Evolutionary conservation across 306 rosid genomes (phyloP).

Genomic region (Acacia melanoxylon): DNA sequence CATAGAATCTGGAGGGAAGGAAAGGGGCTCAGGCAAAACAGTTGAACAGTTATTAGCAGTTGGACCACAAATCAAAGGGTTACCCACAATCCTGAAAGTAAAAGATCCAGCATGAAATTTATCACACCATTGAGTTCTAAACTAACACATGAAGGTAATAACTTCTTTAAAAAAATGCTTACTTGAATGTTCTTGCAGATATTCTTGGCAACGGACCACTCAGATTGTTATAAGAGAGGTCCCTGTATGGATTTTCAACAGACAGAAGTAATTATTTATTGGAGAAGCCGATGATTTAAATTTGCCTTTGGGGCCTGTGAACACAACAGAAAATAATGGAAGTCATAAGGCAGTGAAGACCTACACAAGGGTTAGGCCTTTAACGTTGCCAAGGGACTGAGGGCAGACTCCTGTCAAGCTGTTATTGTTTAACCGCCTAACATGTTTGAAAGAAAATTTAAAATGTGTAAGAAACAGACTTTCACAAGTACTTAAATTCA

Average conservation of each 20-base stretch:
- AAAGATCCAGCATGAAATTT: slow-evolving; percentile 12
- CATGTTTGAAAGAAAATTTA: slow-evolving; percentile 37
- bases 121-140: neutral
- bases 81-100: slow-evolving; percentile 74
- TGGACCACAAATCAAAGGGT: slow-evolving; percentile 88
- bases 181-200: slow-evolving; percentile 96
- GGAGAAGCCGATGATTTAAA: slow-evolving; percentile 21
- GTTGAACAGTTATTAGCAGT: slow-evolving; percentile 77
- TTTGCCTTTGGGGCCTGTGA: neutral
- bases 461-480: slow-evolving; percentile 29
- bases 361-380: slow-evolving; percentile 91
- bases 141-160: neutral
- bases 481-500: slow-evolving; percentile 17
- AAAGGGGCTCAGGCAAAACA: slow-evolving; percentile 85
- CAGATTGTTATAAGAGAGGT: slow-evolving; percentile 91
- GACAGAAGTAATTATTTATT: neutral
- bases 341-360: slow-evolving; percentile 41
- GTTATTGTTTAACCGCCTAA: slow-evolving; percentile 93
- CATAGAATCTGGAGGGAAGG: slow-evolving; percentile 73
- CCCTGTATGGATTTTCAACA: slow-evolving; percentile 55
- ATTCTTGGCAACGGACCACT: slow-evolving; percentile 86
- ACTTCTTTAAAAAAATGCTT: slow-evolving; percentile 22
- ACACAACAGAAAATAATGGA: slow-evolving; percentile 12
- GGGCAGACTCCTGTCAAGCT: slow-evolving; percentile 91
- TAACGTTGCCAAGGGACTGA: slow-evolving; percentile 65